These are phyloP conservation scores for Neurospora sp. DNA, from an alignment of 2,329 filamentous ascomycete genomes.

Conservation along the genomic window DNA sequence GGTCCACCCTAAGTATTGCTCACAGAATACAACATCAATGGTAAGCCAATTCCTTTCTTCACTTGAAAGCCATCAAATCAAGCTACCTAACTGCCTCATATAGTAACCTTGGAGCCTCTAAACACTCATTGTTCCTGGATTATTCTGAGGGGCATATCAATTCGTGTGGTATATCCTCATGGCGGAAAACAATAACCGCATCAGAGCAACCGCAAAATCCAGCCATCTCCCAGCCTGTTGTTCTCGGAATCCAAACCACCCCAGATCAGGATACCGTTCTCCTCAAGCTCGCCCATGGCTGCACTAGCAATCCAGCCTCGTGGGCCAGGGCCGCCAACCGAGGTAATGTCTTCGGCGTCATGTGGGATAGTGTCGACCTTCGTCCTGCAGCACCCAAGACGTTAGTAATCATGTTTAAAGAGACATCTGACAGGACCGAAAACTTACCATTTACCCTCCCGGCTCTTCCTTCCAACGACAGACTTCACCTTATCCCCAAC, in stretches of 20 bases:
- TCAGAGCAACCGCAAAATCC: conserved; percentile 44
- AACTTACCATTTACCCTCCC: conserved; percentile 45
- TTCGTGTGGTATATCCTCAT: conserved; percentile 4
- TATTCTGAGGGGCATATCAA: not conserved
- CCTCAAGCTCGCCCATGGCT: conserved; percentile 47
- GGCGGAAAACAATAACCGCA: conserved; percentile 17
- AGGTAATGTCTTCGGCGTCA: conserved; percentile 40
- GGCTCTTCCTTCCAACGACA: conserved; percentile 40
- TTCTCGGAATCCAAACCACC: conserved; percentile 46
- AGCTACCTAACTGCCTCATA: not conserved
- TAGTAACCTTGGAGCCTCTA: not conserved
- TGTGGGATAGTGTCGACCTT: conserved; percentile 35
- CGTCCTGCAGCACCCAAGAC: conserved; percentile 13
- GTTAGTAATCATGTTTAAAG: not conserved
- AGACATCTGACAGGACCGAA: not conserved
- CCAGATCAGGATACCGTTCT: conserved; percentile 48
- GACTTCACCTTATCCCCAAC: conserved; percentile 45
- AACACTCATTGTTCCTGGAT: not conserved
- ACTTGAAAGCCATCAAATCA: not conserved
- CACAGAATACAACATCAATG: not conserved
- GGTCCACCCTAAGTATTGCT: not conserved
- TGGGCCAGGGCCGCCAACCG: conserved; percentile 35
- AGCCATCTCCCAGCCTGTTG: conserved; percentile 47
- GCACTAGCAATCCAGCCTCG: conserved; percentile 50
- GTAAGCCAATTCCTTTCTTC: not conserved